Percentiles rank a stretch among this genome's conserved stretches.
Evolutionary conservation across 1,284 basidiomycete species (phyloP).

Genomic region (Ceratobasidium sp.): DNA sequence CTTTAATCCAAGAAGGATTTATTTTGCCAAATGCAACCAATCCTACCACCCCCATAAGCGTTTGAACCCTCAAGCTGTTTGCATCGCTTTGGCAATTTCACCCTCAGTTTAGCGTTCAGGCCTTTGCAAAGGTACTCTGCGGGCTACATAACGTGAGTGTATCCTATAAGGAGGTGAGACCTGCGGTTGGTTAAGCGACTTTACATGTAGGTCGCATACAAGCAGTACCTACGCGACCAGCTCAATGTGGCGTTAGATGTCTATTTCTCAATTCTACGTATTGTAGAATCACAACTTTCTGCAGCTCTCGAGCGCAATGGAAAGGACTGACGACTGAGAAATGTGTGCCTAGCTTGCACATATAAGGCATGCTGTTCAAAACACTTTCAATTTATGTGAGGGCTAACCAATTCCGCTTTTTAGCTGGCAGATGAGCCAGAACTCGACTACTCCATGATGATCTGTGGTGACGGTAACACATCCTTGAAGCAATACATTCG

Average conservation of each 20-base stretch:
- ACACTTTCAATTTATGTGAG: background rate
- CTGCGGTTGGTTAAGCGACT: no score
- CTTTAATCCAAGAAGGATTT: background rate
- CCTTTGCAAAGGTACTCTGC: conserved; percentile 54
- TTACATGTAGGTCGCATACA: conserved; percentile 47
- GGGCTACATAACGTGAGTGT: conserved; percentile 51
- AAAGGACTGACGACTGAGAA: conserved; percentile 47
- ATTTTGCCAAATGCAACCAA: background rate
- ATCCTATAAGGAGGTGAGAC: no score
- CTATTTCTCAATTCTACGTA: conserved; percentile 47
- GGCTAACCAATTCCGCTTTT: background rate
- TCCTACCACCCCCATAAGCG: conserved; percentile 50
- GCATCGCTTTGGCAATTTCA: conserved; percentile 47
- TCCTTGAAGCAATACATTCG: conserved; percentile 49
- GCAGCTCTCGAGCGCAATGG: conserved; percentile 46
- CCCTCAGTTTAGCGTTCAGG: conserved; percentile 53
- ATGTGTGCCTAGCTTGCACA: conserved; percentile 50
- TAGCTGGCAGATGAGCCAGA: conserved; percentile 49
- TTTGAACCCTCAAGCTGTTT: conserved; percentile 53
- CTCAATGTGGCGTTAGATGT: conserved; percentile 50
- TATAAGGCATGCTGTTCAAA: conserved; percentile 46
- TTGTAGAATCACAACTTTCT: conserved; percentile 45
- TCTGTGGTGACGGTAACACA: conserved; percentile 51
- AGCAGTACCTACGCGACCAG: conserved; percentile 45
- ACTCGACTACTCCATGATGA: conserved; percentile 45